Conservation (phyloP, 2,329 filamentous ascomycete genomes). For the Dactylellina leptospora region DNA sequence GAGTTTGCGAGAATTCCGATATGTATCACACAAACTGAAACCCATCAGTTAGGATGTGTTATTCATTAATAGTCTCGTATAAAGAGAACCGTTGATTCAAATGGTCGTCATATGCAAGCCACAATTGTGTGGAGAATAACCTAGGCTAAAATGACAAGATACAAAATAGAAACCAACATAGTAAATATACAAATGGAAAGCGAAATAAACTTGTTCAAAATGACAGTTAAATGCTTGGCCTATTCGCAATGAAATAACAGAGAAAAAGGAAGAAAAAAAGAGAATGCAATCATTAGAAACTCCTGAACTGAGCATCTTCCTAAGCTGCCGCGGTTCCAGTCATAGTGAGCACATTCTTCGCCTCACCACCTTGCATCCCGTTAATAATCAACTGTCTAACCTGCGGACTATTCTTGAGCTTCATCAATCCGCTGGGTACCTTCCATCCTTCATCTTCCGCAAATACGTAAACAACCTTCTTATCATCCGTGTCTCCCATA, state of each 20-base stretch:
- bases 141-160: background rate
- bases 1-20: conserved; percentile 13
- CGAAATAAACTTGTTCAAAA: background rate
- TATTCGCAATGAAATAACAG: background rate
- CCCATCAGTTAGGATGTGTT: no score
- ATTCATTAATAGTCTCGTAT: no score
- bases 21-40: background rate
- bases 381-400: conserved; percentile 69
- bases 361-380: conserved; percentile 67
- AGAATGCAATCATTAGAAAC: conserved; percentile 1
- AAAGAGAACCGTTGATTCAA: no score
- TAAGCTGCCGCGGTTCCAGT: conserved; percentile 51
- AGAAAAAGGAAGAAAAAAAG: background rate
- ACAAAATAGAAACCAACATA: background rate
- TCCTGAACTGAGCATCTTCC: background rate
- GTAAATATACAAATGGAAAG: conserved; percentile 9
- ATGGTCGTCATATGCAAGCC: no score
- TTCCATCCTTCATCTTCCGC: conserved; percentile 75
- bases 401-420: conserved; percentile 69
- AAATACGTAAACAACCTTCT: conserved; percentile 72
- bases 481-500: conserved; percentile 72
- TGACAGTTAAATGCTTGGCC: background rate
- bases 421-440: conserved; percentile 70
- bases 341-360: conserved; percentile 64
- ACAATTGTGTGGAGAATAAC: background rate